A percentile compares a stretch with the other conserved stretches of the same genome.
Evolutionary conservation across 768 basidiomycete species (phyloP).

Genomic region (Clitopilus passeckerianus): DNA sequence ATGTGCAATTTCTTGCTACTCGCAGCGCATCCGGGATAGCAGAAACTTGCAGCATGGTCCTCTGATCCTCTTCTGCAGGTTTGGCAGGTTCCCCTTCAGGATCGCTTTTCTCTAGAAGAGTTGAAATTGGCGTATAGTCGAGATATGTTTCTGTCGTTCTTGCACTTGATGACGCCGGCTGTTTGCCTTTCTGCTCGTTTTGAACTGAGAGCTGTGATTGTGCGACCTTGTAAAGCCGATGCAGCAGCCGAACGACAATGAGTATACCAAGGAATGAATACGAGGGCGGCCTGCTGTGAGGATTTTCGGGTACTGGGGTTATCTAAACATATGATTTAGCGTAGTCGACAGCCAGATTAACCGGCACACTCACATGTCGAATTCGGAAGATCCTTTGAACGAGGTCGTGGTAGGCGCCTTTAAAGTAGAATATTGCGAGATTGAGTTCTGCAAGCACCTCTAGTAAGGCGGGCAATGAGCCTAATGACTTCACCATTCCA

Average conservation of each 20-base stretch:
- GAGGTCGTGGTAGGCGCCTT: constrained; percentile 75
- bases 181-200: constrained; percentile 1
- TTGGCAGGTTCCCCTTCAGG: constrained; percentile 49
- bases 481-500: constrained; percentile 25
- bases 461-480: constrained; percentile 42
- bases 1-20: constrained; percentile 67
- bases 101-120: constrained; percentile 44
- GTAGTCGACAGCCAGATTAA: not conserved
- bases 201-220: constrained; percentile 26
- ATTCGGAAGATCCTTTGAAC: constrained; percentile 63
- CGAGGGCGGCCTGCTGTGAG: constrained; percentile 71
- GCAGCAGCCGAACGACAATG: constrained; percentile 55
- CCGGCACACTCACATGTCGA: constrained; percentile 47
- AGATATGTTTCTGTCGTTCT: constrained; percentile 36
- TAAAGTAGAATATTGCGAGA: constrained; percentile 75
- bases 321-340: constrained; percentile 36
- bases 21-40: constrained; percentile 48
- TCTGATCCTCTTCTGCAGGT: constrained; percentile 65
- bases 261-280: constrained; percentile 83
- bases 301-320: constrained; percentile 68
- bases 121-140: constrained; percentile 58
- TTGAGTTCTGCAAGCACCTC: constrained; percentile 66
- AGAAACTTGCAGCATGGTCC: constrained; percentile 59
- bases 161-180: constrained; percentile 10
- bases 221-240: constrained; percentile 46